Percentiles rank a stretch among this genome's conserved stretches.
These are phyloP conservation scores for Pyronema domesticum DNA, from an alignment of 495 filamentous ascomycete species.

Conservation along the genomic window DNA sequence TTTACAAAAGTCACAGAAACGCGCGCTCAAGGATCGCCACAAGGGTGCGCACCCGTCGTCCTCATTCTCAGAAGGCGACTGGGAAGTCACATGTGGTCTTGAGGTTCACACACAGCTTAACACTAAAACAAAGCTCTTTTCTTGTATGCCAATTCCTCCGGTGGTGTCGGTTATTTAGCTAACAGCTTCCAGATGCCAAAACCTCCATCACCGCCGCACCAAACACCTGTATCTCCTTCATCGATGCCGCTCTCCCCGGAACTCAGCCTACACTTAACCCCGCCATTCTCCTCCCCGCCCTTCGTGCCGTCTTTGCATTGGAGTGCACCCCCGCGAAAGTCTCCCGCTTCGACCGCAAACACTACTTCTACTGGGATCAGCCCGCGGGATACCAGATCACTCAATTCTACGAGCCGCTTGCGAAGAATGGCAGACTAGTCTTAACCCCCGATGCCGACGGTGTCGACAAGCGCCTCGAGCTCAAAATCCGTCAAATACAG, in stretches of 20 bases:
- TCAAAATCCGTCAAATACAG: constrained; percentile 85
- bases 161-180: background rate
- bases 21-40: constrained; percentile 27
- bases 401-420: constrained; percentile 84
- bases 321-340: constrained; percentile 55
- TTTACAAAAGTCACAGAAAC: constrained; percentile 26
- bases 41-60: constrained; percentile 23
- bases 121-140: constrained; percentile 71
- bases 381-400: constrained; percentile 94
- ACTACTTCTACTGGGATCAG: constrained; percentile 98
- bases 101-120: constrained; percentile 96
- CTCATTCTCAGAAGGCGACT: constrained; percentile 23
- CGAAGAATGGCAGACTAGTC: constrained; percentile 50
- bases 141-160: constrained; percentile 27
- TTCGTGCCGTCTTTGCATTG: constrained; percentile 74
- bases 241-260: constrained; percentile 80
- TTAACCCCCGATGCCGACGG: constrained; percentile 55
- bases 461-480: constrained; percentile 44
- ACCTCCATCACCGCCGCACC: constrained; percentile 51
- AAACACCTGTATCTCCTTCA: constrained; percentile 72
- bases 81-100: constrained; percentile 87
- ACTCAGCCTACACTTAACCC: constrained; percentile 69
- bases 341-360: constrained; percentile 84
- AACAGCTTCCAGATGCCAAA: constrained; percentile 34
- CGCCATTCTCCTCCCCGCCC: constrained; percentile 66